Base-by-base conservation (phyloP, 176 grass and related monocot species). In the Oryza punctata region DNA sequence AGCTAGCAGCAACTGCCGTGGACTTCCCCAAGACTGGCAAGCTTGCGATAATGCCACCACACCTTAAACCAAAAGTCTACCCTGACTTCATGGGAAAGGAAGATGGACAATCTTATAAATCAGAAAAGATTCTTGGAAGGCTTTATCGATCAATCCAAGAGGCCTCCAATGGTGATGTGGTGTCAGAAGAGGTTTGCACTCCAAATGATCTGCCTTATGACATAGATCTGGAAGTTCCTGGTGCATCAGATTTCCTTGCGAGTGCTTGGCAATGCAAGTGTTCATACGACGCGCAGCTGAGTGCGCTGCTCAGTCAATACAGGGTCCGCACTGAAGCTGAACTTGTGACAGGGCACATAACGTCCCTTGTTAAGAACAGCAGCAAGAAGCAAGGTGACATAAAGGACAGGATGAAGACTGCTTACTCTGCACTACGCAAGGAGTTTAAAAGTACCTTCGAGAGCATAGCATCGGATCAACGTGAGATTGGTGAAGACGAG, bases 21-120 rank as follows among this genome's bases (percentile, higher is more conserved):
- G 93, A 95, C 73, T 98, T 98, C 64, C 93, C 96, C 3, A 95
- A 98, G 85, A 98, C 93, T 1, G 96, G 96, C n/a, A 90, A 82
- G 78, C 67, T 93, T 87, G 93, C 91, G 1, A 54, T 54, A 2
- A 91, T 98, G 93, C 96, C 96, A 30, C 46, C 54, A 23, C 19
- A 73, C 30, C 93, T 98, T 67, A 76, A 79, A 72, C 96, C 93
- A 23, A 98, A 95, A 91, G 45, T 93, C 23, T 98, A 98, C 83
- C 96, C 93, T 7, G 96, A 98, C 70, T 95, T 98, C 70, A 95
- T 95, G 89, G 85, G 85, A 11, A 98, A 98, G 89, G 93, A 95
- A 41, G 96, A 93, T 32, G 59, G 72, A 18, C 49, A 72, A 1
- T 91, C 96, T 37, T 95, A 95, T 80, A 91, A 93, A 82, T 98